These are phyloP conservation scores for Nemania sp. DNA, from an alignment of 2,329 filamentous ascomycete genomes.

Conservation along the genomic window DNA sequence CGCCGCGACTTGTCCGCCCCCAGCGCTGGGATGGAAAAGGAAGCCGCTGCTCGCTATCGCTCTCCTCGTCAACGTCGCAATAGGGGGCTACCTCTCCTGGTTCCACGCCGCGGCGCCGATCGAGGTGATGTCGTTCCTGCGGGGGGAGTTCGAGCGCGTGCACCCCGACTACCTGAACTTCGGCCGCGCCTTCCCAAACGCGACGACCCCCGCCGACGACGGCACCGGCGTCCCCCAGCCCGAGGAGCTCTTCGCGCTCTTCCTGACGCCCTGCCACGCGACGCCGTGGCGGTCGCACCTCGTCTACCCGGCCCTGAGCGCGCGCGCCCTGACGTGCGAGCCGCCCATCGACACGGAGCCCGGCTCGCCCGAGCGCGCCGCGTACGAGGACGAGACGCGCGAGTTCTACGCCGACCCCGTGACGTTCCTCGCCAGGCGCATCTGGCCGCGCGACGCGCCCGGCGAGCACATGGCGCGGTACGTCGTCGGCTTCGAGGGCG, in stretches of 20 bases:
- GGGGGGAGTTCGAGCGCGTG: conserved; percentile 69
- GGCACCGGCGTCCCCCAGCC: conserved; percentile 27
- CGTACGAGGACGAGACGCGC: conserved; percentile 88
- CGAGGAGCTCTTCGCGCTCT: conserved; percentile 69
- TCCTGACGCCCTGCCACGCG: conserved; percentile 94
- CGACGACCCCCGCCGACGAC: conserved; percentile 35
- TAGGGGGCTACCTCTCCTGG: conserved; percentile 75
- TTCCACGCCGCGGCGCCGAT: conserved; percentile 83
- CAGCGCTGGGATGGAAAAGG: conserved; percentile 49
- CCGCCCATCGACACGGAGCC: conserved; percentile 74
- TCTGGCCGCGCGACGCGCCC: conserved; percentile 49
- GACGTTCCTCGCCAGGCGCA: conserved; percentile 59
- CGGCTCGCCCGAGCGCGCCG: conserved; percentile 60
- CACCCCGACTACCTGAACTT: conserved; percentile 50
- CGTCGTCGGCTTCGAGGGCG: conserved; percentile 64
- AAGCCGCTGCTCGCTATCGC: conserved; percentile 61
- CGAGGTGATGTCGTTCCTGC: conserved; percentile 73
- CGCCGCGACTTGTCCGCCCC: conserved; percentile 36
- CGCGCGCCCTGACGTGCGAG: conserved; percentile 88
- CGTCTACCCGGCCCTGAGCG: conserved; percentile 72
- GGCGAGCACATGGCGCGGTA: conserved; percentile 56
- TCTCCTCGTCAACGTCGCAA: conserved; percentile 67
- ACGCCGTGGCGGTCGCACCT: conserved; percentile 94
- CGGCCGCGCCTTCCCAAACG: conserved; percentile 32
- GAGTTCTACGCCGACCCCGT: conserved; percentile 76